A percentile compares a stretch with the other conserved stretches of the same genome.
These are phyloP conservation scores for Nemania sp. DNA, from an alignment of 2,329 filamentous ascomycete species.

Conservation along the genomic window DNA sequence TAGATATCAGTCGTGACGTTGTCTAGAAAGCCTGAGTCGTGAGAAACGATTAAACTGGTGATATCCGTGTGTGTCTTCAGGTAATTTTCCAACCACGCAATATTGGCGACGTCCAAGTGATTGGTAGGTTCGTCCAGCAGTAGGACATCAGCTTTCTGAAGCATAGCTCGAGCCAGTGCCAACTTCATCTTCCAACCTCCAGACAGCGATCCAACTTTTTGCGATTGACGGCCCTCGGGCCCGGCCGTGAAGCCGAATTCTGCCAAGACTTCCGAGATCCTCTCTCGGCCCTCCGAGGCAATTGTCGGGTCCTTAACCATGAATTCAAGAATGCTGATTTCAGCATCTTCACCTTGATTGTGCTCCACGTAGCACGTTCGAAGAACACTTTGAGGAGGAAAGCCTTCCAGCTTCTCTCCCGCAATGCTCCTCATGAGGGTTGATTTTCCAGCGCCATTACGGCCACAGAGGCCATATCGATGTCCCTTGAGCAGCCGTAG, in stretches of 20 bases:
- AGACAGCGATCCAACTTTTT: constrained; percentile 91
- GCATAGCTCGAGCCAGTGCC: constrained; percentile 91
- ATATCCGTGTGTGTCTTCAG: constrained; percentile 95
- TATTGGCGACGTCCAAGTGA: constrained; percentile 94
- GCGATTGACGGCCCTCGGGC: constrained; percentile 82
- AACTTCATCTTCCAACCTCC: constrained; percentile 99
- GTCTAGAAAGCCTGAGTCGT: constrained; percentile 97
- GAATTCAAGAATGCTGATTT: constrained; percentile 93
- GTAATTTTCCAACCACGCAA: constrained; percentile 94
- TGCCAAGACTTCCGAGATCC: constrained; percentile 79
- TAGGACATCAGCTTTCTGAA: constrained; percentile 94
- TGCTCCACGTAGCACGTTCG: constrained; percentile 98
- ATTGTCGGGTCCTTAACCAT: constrained; percentile 88
- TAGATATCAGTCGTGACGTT: constrained; percentile 98
- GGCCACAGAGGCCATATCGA: constrained; percentile 93
- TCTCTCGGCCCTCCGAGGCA: constrained; percentile 73
- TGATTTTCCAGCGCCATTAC: constrained; percentile 98
- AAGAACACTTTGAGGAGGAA: constrained; percentile 88
- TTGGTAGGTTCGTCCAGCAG: constrained; percentile 98
- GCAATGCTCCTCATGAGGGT: constrained; percentile 97
- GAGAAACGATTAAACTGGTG: constrained; percentile 94
- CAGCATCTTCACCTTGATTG: constrained; percentile 97
- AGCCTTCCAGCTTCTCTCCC: constrained; percentile 93
- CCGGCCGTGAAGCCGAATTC: constrained; percentile 95
- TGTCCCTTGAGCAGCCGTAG: constrained; percentile 93